A percentile compares a stretch with the other conserved stretches of the same genome.
phyloP scores from a whole-genome alignment of 257 asterid genomes.

The Anisodus acutangulus region DNA sequence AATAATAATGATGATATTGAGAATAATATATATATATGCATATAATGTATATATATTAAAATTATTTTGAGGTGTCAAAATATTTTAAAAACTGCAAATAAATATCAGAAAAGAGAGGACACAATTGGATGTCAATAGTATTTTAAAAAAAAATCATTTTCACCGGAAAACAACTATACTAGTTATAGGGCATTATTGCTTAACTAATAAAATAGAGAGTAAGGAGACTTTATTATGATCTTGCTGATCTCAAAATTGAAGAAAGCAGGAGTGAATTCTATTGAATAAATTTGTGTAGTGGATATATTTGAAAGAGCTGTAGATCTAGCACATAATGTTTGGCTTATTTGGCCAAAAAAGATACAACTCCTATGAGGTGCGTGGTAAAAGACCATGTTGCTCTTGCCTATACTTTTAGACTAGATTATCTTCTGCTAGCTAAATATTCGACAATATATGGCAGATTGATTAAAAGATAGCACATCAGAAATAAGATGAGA shows the following conservation, averaged over 20 bases:
- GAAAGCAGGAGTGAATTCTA: not conserved
- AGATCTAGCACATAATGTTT: not conserved
- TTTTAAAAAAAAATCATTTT: too few species aligned
- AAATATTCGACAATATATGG: conserved; percentile 21
- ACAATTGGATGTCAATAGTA: too few species aligned
- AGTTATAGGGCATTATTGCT: too few species aligned
- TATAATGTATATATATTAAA: too few species aligned
- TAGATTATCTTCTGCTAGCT: not conserved
- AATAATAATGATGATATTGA: too few species aligned
- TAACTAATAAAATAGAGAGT: not conserved
- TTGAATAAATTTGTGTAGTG: not conserved
- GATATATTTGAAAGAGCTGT: not conserved
- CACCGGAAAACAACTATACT: too few species aligned
- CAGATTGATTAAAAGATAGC: conserved; percentile 20
- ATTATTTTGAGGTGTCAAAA: too few species aligned
- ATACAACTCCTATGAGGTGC: not conserved
- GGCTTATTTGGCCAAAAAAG: conserved; percentile 20
- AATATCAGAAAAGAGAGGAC: too few species aligned
- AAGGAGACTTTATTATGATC: not conserved
- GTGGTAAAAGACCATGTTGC: conserved; percentile 3
- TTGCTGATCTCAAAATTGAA: not conserved
- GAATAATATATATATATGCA: too few species aligned
- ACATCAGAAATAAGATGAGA: conserved; percentile 13
- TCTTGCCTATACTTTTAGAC: conserved; percentile 13
- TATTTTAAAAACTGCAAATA: too few species aligned